Conservation (phyloP, 176 grass and related monocot species). For the Rhynchospora tenuis region DNA sequence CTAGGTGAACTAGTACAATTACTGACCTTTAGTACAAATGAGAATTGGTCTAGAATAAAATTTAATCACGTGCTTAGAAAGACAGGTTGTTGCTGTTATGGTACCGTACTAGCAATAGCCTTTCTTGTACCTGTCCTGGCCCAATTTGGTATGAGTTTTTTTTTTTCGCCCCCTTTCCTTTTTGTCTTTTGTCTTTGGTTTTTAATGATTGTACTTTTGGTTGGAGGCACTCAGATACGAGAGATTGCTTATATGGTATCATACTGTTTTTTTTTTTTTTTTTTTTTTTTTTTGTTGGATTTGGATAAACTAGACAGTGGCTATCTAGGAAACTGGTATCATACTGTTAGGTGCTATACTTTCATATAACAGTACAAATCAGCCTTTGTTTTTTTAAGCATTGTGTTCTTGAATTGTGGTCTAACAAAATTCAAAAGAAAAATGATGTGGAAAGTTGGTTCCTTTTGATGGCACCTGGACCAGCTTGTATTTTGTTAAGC, state of each 20-base stretch:
- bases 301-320: too few relatives aligned
- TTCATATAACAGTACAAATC: background rate
- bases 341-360: background rate
- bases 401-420: background rate
- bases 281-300: too few relatives aligned
- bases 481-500: background rate
- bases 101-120: background rate
- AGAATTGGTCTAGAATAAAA: background rate
- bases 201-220: background rate
- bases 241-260: background rate
- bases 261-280: too few relatives aligned
- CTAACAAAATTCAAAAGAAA: background rate
- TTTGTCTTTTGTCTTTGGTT: background rate
- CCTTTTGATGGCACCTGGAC: background rate
- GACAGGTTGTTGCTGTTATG: background rate
- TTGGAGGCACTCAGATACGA: background rate
- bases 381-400: background rate
- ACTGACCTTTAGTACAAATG: background rate
- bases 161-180: background rate
- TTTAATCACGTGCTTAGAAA: background rate
- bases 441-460: background rate
- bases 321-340: too few relatives aligned
- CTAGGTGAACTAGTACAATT: conserved; percentile 16
- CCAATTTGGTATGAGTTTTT: background rate
- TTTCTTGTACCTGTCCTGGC: background rate